A percentile compares a stretch with the other conserved stretches of the same genome.
Conservation (phyloP, 2,329 filamentous ascomycete genomes). For the Knufia petricola region DNA sequence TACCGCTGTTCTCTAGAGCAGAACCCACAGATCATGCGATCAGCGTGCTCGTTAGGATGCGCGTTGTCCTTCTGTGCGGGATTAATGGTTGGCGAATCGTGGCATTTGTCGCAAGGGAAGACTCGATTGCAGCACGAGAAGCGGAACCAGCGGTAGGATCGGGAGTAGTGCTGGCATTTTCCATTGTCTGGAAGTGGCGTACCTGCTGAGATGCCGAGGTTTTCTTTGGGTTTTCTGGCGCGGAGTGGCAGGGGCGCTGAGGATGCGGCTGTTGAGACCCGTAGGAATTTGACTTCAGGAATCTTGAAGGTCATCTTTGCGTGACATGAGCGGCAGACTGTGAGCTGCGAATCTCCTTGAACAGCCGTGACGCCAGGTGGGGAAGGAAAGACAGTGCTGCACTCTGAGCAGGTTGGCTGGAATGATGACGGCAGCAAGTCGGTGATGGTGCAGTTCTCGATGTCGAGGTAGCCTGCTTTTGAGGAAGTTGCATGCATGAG, state of each 20-base stretch:
- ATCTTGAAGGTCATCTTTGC: conserved; percentile 69
- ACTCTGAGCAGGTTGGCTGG: conserved; percentile 65
- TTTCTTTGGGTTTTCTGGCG: conserved; percentile 32
- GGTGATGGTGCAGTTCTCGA: conserved; percentile 61
- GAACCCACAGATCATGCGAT: conserved; percentile 69
- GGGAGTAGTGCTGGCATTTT: conserved; percentile 45
- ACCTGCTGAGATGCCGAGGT: conserved; percentile 45
- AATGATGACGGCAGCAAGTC: conserved; percentile 75
- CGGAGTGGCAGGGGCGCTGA: conserved; percentile 7
- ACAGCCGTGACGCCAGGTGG: conserved; percentile 59
- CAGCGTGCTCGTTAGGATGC: conserved; percentile 71
- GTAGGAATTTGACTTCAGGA: conserved; percentile 67
- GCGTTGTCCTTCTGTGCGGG: conserved; percentile 23
- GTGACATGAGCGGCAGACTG: conserved; percentile 72
- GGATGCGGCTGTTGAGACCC: conserved; percentile 44
- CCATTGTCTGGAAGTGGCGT: conserved; percentile 45
- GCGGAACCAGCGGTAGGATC: conserved; percentile 50
- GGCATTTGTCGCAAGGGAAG: conserved; percentile 57
- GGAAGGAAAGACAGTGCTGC: conserved; percentile 56
- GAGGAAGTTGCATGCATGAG: conserved; percentile 63
- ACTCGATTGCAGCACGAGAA: conserved; percentile 50
- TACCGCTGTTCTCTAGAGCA: conserved; percentile 76
- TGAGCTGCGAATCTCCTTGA: conserved; percentile 61
- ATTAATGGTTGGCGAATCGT: conserved; percentile 41
- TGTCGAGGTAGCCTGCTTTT: conserved; percentile 69